Percentiles rank a stretch among this genome's conserved stretches.
phyloP scores from a whole-genome alignment of 257 asterid genomes.

The Solanum boliviense region DNA sequence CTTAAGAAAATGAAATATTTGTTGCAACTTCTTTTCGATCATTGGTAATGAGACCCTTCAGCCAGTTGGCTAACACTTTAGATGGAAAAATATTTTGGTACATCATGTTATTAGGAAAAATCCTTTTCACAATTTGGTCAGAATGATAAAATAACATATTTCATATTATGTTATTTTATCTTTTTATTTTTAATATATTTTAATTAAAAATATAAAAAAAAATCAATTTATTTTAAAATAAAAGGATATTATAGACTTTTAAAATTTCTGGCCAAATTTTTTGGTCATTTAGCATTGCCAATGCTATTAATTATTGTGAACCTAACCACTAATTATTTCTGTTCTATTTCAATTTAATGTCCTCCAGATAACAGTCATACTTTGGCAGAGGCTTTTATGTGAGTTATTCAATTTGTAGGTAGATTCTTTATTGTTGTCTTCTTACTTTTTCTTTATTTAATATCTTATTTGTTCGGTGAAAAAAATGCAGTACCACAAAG shows the following conservation, averaged over 20 bases:
- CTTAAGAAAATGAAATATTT: neutral
- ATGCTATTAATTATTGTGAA: neutral
- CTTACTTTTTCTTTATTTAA: neutral
- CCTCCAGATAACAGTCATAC: neutral
- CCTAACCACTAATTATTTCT: neutral
- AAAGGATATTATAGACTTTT: too few relatives aligned
- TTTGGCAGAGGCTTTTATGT: neutral
- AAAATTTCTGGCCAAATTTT: too few relatives aligned
- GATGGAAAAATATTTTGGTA: neutral
- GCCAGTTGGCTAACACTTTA: neutral
- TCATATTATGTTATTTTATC: too few relatives aligned
- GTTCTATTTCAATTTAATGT: neutral
- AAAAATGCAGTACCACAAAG: neutral
- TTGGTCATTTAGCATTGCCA: too few relatives aligned
- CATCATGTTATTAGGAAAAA: neutral
- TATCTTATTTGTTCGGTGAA: neutral
- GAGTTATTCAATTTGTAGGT: neutral
- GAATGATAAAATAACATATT: too few relatives aligned
- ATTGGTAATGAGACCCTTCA: neutral
- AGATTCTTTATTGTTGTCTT: neutral
- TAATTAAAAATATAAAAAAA: too few relatives aligned
- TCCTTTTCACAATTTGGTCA: too few relatives aligned
- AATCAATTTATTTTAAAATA: too few relatives aligned
- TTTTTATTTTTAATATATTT: too few relatives aligned
- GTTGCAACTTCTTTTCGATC: neutral